Percentiles rank a stretch among this genome's conserved stretches.
These are phyloP conservation scores for Termitomyces sp. DNA, from an alignment of 768 basidiomycete species.

Conservation along the genomic window DNA sequence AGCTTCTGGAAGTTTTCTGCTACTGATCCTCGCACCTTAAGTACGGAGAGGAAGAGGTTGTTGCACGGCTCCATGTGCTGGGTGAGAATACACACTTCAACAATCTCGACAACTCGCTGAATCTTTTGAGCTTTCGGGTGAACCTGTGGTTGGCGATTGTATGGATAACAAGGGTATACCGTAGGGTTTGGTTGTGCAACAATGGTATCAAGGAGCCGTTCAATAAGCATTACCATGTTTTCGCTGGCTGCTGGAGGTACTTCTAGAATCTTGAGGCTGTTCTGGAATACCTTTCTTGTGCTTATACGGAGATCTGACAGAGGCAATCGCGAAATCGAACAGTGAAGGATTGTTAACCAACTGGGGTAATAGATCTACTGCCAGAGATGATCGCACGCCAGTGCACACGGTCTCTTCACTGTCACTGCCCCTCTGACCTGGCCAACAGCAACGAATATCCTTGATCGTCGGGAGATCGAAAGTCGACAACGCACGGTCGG, in stretches of 20 bases:
- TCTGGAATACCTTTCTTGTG: conserved; percentile 12
- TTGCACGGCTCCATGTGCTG: conserved; percentile 17
- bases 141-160: not conserved
- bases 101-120: conserved; percentile 21
- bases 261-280: not conserved
- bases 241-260: not conserved
- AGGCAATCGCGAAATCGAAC: conserved; percentile 21
- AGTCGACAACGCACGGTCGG: conserved; percentile 16
- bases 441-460: conserved; percentile 22
- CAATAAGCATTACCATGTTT: conserved; percentile 13
- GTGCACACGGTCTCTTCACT: conserved; percentile 1
- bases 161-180: not conserved
- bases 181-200: conserved; percentile 4
- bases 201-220: conserved; percentile 14
- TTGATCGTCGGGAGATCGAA: conserved; percentile 13
- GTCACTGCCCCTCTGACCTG: conserved; percentile 12
- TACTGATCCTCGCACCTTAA: conserved; percentile 13
- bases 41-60: conserved; percentile 19
- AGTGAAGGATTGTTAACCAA: no score
- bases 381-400: not conserved
- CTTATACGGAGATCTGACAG: conserved; percentile 19
- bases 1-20: conserved; percentile 19
- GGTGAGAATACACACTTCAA: conserved; percentile 21
- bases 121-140: conserved; percentile 14
- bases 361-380: no score